Evolutionary conservation across 352 stramenopile species (phyloP).

Genomic region (Blastocystis sp.): DNA sequence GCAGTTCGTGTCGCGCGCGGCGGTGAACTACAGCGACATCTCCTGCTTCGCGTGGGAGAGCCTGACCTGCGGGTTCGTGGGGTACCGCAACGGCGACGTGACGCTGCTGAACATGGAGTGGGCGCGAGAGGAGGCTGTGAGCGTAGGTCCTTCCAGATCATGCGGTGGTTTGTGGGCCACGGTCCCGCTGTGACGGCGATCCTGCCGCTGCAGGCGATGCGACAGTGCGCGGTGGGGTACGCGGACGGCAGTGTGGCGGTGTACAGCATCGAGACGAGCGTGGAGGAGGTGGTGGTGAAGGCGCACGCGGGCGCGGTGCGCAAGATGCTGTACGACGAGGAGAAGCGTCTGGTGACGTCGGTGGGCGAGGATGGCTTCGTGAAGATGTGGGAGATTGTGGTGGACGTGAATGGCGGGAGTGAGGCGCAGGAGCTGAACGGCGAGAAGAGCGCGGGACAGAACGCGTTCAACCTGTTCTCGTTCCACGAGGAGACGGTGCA

Average conservation of each 20-base stretch:
- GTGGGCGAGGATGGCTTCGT: constrained; percentile 25
- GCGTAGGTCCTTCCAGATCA: background rate
- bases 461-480: constrained; percentile 1
- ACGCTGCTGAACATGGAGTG: background rate
- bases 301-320: constrained; percentile 8
- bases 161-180: background rate
- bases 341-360: constrained; percentile 2
- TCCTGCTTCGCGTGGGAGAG: background rate
- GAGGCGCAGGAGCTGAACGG: constrained; percentile 15
- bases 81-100: background rate
- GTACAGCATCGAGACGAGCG: background rate
- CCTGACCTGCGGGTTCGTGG: background rate
- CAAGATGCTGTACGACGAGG: constrained; percentile 11
- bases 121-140: background rate
- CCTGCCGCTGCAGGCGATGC: background rate
- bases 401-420: background rate
- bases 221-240: background rate
- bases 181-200: background rate
- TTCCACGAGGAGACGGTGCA: constrained; percentile 27
- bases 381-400: constrained; percentile 7
- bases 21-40: background rate
- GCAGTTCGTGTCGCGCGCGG: background rate
- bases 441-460: background rate
- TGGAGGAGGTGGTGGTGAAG: background rate
- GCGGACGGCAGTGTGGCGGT: background rate